Evolutionary conservation across 2,329 filamentous ascomycete species (phyloP).

Genomic region (Colletotrichum orbiculare): DNA sequence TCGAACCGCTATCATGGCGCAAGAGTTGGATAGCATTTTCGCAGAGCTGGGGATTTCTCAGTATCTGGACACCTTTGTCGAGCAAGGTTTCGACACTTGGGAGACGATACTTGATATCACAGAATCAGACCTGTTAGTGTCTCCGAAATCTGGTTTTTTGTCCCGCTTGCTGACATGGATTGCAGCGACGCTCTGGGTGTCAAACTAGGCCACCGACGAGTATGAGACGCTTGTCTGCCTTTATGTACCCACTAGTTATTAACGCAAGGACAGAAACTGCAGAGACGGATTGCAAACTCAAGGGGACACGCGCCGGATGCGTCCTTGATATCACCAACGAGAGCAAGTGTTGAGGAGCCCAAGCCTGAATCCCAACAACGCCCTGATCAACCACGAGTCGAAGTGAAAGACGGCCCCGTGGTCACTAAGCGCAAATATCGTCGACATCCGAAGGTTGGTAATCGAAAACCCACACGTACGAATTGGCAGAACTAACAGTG

Average conservation of each 20-base stretch:
- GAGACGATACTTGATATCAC: conserved; percentile 86
- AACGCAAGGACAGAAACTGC: conserved; percentile 71
- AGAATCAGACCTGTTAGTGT: conserved; percentile 80
- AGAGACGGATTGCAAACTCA: conserved; percentile 81
- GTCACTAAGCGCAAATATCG: conserved; percentile 79
- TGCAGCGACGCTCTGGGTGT: conserved; percentile 77
- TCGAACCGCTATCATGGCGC: conserved; percentile 54
- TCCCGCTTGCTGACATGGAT: neutral
- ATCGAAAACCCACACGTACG: neutral
- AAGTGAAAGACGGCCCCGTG: conserved; percentile 48
- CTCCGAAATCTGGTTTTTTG: neutral
- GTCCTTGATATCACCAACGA: conserved; percentile 61
- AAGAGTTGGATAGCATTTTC: conserved; percentile 72
- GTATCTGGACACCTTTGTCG: conserved; percentile 77
- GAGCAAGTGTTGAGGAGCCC: conserved; percentile 63
- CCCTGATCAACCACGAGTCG: conserved; percentile 59
- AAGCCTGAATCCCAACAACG: conserved; percentile 64
- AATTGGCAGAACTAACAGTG: conserved; percentile 14
- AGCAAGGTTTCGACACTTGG: conserved; percentile 88
- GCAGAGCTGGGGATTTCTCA: conserved; percentile 82
- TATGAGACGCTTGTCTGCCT: conserved; percentile 53
- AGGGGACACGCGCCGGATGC: conserved; percentile 69
- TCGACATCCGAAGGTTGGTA: conserved; percentile 77
- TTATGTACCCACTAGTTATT: neutral
- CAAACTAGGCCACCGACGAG: conserved; percentile 83